These are phyloP conservation scores for Parastagonospora nodorum DNA, from an alignment of 2,329 filamentous ascomycete genomes.

Conservation along the genomic window DNA sequence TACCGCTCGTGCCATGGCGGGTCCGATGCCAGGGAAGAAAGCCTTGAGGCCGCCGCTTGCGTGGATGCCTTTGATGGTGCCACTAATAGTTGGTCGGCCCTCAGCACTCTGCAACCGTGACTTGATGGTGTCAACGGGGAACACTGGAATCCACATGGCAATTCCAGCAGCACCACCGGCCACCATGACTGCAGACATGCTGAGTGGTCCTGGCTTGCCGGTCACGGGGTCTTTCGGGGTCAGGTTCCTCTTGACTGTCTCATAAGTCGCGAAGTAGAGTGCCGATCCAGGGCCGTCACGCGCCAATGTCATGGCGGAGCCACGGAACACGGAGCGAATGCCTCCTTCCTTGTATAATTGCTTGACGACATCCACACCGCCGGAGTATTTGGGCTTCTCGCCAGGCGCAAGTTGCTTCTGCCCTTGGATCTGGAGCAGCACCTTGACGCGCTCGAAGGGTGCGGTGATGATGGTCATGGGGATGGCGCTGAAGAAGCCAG, in stretches of 20 bases:
- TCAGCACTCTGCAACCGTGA: constrained; percentile 89
- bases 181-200: constrained; percentile 78
- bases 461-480: constrained; percentile 99
- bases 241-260: constrained; percentile 86
- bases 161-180: constrained; percentile 91
- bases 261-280: constrained; percentile 97
- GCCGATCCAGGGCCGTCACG: constrained; percentile 91
- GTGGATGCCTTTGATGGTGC: constrained; percentile 83
- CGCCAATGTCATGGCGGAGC: constrained; percentile 86
- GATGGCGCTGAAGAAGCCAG: constrained; percentile 92
- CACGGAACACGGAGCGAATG: constrained; percentile 88
- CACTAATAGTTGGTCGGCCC: constrained; percentile 78
- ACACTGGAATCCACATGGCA: constrained; percentile 99
- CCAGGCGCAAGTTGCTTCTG: constrained; percentile 83
- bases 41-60: constrained; percentile 80
- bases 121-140: constrained; percentile 97
- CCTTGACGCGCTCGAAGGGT: constrained; percentile 98
- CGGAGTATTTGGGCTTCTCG: constrained; percentile 89
- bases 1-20: constrained; percentile 88
- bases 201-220: constrained; percentile 78
- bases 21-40: constrained; percentile 96
- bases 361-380: constrained; percentile 86
- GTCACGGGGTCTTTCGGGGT: constrained; percentile 76
- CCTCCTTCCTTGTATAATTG: constrained; percentile 93
- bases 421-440: constrained; percentile 96